These are phyloP conservation scores for Colletotrichum sp. DNA, from an alignment of 2,329 filamentous ascomycete species.

Conservation along the genomic window DNA sequence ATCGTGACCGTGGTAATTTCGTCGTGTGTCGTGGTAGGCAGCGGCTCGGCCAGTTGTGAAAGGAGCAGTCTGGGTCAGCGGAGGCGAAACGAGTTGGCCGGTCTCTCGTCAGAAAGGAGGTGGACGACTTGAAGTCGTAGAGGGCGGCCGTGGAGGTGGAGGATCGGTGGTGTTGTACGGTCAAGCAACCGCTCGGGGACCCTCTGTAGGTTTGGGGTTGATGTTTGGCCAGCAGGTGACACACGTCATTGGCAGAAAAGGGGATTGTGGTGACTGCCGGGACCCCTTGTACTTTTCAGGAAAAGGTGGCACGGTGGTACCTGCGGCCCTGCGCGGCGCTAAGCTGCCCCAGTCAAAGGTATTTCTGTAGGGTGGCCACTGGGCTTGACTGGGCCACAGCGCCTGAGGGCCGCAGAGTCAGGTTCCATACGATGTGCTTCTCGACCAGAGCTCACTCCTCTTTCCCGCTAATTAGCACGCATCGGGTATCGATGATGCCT, in stretches of 20 bases:
- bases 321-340: conserved; percentile 20
- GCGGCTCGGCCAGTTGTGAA: background rate
- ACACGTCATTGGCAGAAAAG: conserved; percentile 23
- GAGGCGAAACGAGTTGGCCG: background rate
- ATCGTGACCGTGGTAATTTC: background rate
- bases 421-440: background rate
- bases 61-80: background rate
- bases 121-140: background rate
- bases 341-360: conserved; percentile 8
- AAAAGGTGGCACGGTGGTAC: conserved; percentile 17
- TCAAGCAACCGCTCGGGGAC: conserved; percentile 19
- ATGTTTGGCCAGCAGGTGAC: conserved; percentile 21
- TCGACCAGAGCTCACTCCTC: background rate
- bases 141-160: background rate
- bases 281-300: conserved; percentile 19
- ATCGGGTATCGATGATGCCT: conserved; percentile 20
- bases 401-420: background rate
- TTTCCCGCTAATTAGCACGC: background rate
- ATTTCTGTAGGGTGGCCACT: background rate
- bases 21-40: background rate
- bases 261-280: conserved; percentile 20
- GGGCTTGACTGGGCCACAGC: background rate
- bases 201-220: conserved; percentile 20
- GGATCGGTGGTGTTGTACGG: conserved; percentile 13
- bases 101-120: background rate